A percentile compares a stretch with the other conserved stretches of the same genome.
Evolutionary conservation across 352 stramenopile genomes (phyloP).

Genomic region (Phytophthora aleatoria): DNA sequence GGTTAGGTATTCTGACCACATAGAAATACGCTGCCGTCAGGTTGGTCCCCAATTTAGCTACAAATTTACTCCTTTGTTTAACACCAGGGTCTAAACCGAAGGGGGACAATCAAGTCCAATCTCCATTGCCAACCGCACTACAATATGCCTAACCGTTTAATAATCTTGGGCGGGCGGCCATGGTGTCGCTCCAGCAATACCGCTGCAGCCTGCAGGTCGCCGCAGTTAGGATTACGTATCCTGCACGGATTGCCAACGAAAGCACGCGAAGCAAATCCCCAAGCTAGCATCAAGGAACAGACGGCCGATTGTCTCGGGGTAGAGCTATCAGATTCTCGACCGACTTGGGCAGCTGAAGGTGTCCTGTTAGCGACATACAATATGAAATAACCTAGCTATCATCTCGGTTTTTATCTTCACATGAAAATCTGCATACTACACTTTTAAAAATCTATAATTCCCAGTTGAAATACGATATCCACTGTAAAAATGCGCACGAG

Average conservation of each 20-base stretch:
- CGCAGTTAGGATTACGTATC: conserved; percentile 1
- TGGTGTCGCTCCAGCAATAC: too few species aligned
- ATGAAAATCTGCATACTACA: too few species aligned
- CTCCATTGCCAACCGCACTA: too few species aligned
- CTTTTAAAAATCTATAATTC: background rate
- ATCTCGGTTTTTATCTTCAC: too few species aligned
- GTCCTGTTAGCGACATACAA: too few species aligned
- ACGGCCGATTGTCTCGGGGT: background rate
- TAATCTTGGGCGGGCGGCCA: too few species aligned
- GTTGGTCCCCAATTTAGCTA: conserved; percentile 17
- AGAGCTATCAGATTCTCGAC: too few species aligned
- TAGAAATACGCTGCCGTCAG: conserved; percentile 4
- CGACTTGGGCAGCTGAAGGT: too few species aligned
- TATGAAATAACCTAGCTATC: too few species aligned
- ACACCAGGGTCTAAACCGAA: conserved; percentile 4
- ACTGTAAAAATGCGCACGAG: background rate
- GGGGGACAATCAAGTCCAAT: too few species aligned
- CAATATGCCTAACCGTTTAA: too few species aligned
- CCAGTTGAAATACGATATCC: background rate
- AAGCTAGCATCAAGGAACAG: conserved; percentile 2
- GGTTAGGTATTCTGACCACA: conserved; percentile 3
- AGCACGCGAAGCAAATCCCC: conserved; percentile 1
- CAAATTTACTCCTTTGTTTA: conserved; percentile 16
- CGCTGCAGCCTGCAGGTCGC: too few species aligned
- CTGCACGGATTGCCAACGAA: conserved; percentile 3